Base-by-base conservation (phyloP, 805 yeast genomes). In the Sugiyamaella marilandica region DNA sequence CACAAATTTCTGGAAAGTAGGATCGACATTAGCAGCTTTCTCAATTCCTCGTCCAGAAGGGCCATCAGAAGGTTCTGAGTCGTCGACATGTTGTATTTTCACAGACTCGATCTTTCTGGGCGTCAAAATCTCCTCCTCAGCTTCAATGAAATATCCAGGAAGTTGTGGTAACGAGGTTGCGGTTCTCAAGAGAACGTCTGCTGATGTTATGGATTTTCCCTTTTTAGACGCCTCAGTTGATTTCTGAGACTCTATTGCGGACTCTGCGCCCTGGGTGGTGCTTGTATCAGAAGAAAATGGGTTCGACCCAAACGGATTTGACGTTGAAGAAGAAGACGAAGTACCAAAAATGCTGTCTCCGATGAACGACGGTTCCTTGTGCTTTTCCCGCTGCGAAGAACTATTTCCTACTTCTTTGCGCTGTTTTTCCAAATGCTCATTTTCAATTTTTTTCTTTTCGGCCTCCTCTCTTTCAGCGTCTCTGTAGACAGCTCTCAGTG, bases 1-100 rank as follows among this genome's bases (percentile, higher is more conserved):
- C 29, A 87, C 79, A 67, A 94, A 94, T 55, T 82, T 79, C 63
- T 87, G 88, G 68, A 94, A 94, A 5, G 79, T 79, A 52, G 80
- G 81, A 65, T 91, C 97, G 56, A 87, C 86, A 50, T 58, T 57
- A 1, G 60, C 46, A n/a, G 53, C 53, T 1, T 59, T 56, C n/a
- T 54, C 60, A 1, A 51, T 52, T 10, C 47, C 58, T 5, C 36
- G 21, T 10, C 49, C 60, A 10, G 14, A 14, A 18, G 47, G 21
- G 10, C 37, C 47, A 10, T 29, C 24, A 8, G 16, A 13, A 16
- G 29, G 29, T 65, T 56, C 62, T 5, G 14, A 16, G 13, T 13
- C 24, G 9, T 39, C 43, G 13, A 39, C 21, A 5, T 5, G 24
- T 13, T 39, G 21, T 4, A 68, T 72, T 5, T 74, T 76, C 21